A percentile compares a stretch with the other conserved stretches of the same genome.
These are phyloP conservation scores for Hylodesmum podocarpum DNA, from an alignment of 306 rosid species.

Conservation along the genomic window DNA sequence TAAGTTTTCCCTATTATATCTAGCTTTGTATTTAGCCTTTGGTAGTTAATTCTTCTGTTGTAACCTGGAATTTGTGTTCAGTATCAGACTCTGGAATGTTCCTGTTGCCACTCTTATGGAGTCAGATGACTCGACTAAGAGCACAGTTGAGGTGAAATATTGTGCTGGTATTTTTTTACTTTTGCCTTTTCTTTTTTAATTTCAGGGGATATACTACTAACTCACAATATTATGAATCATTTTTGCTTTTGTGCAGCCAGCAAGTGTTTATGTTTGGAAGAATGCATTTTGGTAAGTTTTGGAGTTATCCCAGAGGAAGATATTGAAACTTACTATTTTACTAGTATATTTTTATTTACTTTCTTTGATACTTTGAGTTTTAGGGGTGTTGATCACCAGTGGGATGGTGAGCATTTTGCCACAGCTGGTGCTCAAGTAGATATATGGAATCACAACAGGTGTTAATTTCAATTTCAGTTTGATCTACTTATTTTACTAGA, in stretches of 20 bases:
- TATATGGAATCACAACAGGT: conserved; percentile 95
- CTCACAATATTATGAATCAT: conserved; percentile 30
- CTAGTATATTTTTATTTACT: neutral
- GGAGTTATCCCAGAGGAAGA: neutral
- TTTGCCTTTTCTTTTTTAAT: neutral
- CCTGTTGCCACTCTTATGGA: conserved; percentile 55
- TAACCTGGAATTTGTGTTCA: conserved; percentile 35
- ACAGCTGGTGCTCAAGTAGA: conserved; percentile 91
- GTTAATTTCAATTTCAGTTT: conserved; percentile 22
- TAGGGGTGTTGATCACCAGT: conserved; percentile 92
- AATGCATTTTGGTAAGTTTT: conserved; percentile 80
- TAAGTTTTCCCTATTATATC: neutral
- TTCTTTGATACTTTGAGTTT: conserved; percentile 24
- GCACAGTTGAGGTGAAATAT: conserved; percentile 53
- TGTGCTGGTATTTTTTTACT: neutral
- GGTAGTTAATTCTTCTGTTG: conserved; percentile 15
- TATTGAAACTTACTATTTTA: conserved; percentile 1
- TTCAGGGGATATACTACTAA: neutral
- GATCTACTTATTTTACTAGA: neutral
- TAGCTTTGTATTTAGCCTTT: conserved; percentile 6
- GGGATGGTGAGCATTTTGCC: conserved; percentile 87
- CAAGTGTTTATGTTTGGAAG: conserved; percentile 66
- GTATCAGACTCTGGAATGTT: conserved; percentile 85
- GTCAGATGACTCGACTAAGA: conserved; percentile 38
- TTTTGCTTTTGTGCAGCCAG: conserved; percentile 51